Base-by-base conservation (phyloP, 1,284 basidiomycete genomes). In the Ganoderma boninense region DNA sequence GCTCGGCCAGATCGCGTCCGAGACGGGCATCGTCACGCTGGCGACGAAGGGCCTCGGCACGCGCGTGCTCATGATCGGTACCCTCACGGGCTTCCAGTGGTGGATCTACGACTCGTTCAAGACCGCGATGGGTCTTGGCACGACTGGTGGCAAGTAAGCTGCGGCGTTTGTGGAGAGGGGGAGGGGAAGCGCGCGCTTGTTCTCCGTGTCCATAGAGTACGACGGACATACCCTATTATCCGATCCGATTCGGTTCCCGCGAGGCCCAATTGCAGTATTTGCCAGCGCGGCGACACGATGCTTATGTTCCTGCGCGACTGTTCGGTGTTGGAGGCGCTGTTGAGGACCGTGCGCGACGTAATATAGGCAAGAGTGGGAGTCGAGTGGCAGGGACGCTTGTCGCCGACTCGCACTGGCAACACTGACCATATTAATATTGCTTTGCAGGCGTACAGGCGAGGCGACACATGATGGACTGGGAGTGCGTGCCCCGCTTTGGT, bases 91-190 rank as follows among this genome's bases (percentile, higher is more conserved):
- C 78, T 94, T 95, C 92, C 93, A 95, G 86, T 95, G 93, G 93
- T 95, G 93, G 93, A 95, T 95, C 82, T 95, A 95, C 80, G 93
- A 95, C 78, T 84, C 87, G 66, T 95, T 94, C 89, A 95, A 95
- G 87, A 73, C 87, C 40, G 80, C 90, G 67, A 92, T 95, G 90
- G 93, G 93, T 76, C 85, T 93, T 79, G 93, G 93, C 69, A 95
- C 93, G 65, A 94, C 93, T 44, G 93, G 93, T 84, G 93, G 93
- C 81, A 94, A 95, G 84, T 94, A 92, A 82, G n/a, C n/a, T n/a
- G 49, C 49, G 49, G 49, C 23, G 8, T 20, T 14, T 29, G 11
- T 38, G 59, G 26, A 11, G 40, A 26, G 35, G 11, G 46, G n/a
- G 2, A 44, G 66, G 52, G 64, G 69, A 63, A 14, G 7, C 54